Evolutionary conservation across 306 rosid genomes (phyloP).

Genomic region (Sesbania bispinosa): DNA sequence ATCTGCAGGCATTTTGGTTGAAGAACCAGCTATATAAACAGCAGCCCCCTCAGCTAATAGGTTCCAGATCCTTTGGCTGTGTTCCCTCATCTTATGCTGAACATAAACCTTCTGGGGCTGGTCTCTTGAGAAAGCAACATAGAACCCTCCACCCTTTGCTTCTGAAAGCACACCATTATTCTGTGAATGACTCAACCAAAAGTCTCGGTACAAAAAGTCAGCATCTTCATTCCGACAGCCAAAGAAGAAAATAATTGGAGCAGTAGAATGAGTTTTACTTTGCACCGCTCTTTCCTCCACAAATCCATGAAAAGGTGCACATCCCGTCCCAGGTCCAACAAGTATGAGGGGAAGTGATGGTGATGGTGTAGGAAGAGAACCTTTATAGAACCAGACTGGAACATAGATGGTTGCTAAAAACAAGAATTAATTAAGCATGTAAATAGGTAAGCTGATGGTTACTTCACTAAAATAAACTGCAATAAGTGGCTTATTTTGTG

Average conservation of each 20-base stretch:
- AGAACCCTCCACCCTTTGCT: slow-evolving; percentile 78
- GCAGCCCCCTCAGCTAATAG: slow-evolving; percentile 70
- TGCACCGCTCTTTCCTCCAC: slow-evolving; percentile 81
- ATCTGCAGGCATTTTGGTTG: slow-evolving; percentile 90
- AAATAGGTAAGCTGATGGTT: not conserved
- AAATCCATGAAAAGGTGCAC: slow-evolving; percentile 87
- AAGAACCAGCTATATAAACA: slow-evolving; percentile 85
- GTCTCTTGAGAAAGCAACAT: slow-evolving; percentile 85
- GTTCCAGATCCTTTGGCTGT: slow-evolving; percentile 62
- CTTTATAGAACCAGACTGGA: slow-evolving; percentile 82
- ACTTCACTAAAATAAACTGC: not conserved
- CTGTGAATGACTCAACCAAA: slow-evolving; percentile 66
- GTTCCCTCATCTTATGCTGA: slow-evolving; percentile 83
- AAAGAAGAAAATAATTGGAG: slow-evolving; percentile 77
- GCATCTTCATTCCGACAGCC: slow-evolving; percentile 72
- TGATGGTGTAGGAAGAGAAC: slow-evolving; percentile 76
- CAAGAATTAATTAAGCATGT: slow-evolving; percentile 17
- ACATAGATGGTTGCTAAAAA: slow-evolving; percentile 46
- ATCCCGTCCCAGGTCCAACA: slow-evolving; percentile 93
- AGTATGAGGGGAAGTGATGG: slow-evolving; percentile 81
- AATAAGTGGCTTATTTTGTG: not conserved
- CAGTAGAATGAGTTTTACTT: slow-evolving; percentile 45
- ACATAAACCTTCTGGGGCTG: slow-evolving; percentile 81
- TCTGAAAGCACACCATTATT: slow-evolving; percentile 68
- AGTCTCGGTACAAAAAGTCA: slow-evolving; percentile 76